phyloP scores from a whole-genome alignment of 768 basidiomycete species.

The Pisolithus albus region DNA sequence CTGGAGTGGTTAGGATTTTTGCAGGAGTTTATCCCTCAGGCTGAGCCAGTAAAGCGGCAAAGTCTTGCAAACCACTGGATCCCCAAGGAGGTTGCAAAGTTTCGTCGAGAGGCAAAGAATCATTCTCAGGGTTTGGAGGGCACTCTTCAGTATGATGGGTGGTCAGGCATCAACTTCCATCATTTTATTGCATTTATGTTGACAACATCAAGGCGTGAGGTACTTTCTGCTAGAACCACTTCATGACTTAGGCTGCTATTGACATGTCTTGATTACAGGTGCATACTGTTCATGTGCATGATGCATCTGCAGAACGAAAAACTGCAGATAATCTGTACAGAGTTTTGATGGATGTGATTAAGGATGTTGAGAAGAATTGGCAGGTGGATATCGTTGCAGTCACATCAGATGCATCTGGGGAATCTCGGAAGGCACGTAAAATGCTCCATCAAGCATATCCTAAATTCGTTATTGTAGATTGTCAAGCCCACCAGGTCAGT shows the following conservation, averaged over 20 bases:
- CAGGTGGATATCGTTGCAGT: slow-evolving; percentile 19
- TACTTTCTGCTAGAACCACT: not conserved
- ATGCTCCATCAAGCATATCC: slow-evolving; percentile 16
- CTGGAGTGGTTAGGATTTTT: slow-evolving; percentile 26
- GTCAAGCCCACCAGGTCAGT: slow-evolving; percentile 34
- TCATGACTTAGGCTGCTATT: too few relatives aligned
- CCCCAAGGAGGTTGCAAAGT: too few relatives aligned
- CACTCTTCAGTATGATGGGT: slow-evolving; percentile 21
- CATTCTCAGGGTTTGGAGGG: too few relatives aligned
- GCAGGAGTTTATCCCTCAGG: slow-evolving; percentile 25
- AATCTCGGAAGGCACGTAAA: slow-evolving; percentile 22
- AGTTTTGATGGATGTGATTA: slow-evolving; percentile 2
- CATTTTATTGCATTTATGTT: slow-evolving; percentile 32
- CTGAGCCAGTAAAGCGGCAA: not conserved
- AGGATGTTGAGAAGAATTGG: slow-evolving; percentile 19
- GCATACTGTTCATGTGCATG: slow-evolving; percentile 25
- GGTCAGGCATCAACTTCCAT: slow-evolving; percentile 28
- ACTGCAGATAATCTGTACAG: slow-evolving; percentile 26
- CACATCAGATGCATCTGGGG: slow-evolving; percentile 30
- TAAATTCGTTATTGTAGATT: slow-evolving; percentile 27
- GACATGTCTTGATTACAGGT: slow-evolving; percentile 9
- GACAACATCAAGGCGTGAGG: slow-evolving; percentile 11
- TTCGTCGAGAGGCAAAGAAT: too few relatives aligned
- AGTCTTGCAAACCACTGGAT: too few relatives aligned
- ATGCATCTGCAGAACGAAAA: slow-evolving; percentile 27